Percentiles rank a stretch among this genome's conserved stretches.
Conservation (phyloP, 148 eudicot genomes). For the Vaccinium myrtillus region DNA sequence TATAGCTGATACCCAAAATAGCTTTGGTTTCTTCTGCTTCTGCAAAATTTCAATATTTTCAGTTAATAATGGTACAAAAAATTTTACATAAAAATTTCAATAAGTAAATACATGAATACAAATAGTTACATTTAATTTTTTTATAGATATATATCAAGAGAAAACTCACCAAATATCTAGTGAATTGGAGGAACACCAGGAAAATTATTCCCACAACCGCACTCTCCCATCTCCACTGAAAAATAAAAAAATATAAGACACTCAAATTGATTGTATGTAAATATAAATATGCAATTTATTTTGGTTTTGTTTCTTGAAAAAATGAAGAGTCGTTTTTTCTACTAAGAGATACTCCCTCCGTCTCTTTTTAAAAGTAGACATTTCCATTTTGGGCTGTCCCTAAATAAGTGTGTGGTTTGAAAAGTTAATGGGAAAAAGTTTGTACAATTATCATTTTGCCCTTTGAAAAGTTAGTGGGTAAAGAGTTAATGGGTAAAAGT, state of each 20-base stretch:
- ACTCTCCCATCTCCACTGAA: slow-evolving; percentile 80
- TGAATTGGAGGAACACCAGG: slow-evolving; percentile 60
- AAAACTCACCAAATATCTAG: slow-evolving; percentile 55
- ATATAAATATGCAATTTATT: background rate
- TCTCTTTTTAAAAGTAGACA: too few species aligned
- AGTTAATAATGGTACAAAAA: background rate
- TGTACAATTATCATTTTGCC: too few species aligned
- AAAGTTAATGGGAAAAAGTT: too few species aligned
- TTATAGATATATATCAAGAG: background rate
- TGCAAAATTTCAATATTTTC: slow-evolving; percentile 27
- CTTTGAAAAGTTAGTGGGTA: too few species aligned
- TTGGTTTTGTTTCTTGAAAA: background rate
- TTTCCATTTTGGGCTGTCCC: too few species aligned
- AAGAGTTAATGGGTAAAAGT: too few species aligned
- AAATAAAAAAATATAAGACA: background rate
- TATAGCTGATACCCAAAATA: slow-evolving; percentile 82
- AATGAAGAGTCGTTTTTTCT: too few species aligned
- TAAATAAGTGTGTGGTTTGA: too few species aligned
- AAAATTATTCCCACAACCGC: slow-evolving; percentile 64
- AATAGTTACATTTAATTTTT: background rate
- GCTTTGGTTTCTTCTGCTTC: slow-evolving; percentile 64
- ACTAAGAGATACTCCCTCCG: too few species aligned
- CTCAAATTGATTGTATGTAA: background rate
- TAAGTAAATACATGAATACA: background rate
- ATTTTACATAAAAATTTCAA: background rate